phyloP scores from a whole-genome alignment of 768 basidiomycete genomes.

The Mycena crocata region DNA sequence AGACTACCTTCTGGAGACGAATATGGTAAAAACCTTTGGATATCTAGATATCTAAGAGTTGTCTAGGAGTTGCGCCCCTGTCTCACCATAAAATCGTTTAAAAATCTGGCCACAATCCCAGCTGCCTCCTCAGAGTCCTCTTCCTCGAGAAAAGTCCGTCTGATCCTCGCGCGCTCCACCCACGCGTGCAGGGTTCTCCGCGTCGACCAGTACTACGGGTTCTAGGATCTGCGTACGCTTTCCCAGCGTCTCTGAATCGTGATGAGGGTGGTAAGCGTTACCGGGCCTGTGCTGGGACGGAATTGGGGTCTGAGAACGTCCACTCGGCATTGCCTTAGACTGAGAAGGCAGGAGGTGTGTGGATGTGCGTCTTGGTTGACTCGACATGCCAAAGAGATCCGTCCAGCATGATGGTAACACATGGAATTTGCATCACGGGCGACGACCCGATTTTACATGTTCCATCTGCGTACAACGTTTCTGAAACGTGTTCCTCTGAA shows the following conservation, averaged over 20 bases:
- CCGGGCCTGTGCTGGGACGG: slow-evolving; percentile 17
- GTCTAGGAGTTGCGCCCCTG: slow-evolving; percentile 1
- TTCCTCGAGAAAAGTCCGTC: slow-evolving; percentile 74
- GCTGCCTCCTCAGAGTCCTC: slow-evolving; percentile 73
- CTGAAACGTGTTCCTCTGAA: no score
- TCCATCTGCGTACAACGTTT: no score
- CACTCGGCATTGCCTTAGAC: slow-evolving; percentile 22
- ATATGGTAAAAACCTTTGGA: not conserved
- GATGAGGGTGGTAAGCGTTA: not conserved
- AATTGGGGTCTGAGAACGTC: slow-evolving; percentile 27
- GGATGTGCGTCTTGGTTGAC: not conserved
- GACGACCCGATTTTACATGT: slow-evolving; percentile 34
- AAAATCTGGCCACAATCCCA: slow-evolving; percentile 71
- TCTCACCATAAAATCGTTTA: slow-evolving; percentile 72
- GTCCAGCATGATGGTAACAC: slow-evolving; percentile 29
- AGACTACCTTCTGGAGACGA: not conserved
- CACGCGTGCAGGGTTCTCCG: slow-evolving; percentile 58
- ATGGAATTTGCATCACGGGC: slow-evolving; percentile 51
- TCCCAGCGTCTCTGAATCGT: slow-evolving; percentile 7
- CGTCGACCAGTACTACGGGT: slow-evolving; percentile 7
- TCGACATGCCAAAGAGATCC: slow-evolving; percentile 4
- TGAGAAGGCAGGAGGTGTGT: not conserved
- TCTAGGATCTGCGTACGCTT: not conserved
- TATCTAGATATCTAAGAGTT: not conserved
- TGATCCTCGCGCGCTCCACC: slow-evolving; percentile 64